Conservation (phyloP, 495 filamentous ascomycete genomes). For the Podospora comata region DNA sequence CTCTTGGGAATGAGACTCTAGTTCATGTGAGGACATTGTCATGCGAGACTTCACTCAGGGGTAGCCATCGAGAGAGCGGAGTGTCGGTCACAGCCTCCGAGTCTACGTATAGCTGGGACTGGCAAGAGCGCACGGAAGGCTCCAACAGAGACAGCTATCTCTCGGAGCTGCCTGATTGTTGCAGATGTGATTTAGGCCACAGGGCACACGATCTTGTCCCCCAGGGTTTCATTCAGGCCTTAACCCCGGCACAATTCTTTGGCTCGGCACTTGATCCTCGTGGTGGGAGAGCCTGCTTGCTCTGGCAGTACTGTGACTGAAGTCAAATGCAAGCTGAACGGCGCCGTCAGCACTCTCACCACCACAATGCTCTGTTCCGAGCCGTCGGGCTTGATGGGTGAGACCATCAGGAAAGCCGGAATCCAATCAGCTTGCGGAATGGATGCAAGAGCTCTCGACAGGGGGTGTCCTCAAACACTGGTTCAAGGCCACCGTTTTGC, state of each 20-base stretch:
- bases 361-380: slow-evolving; percentile 14
- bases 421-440: slow-evolving; percentile 11
- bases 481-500: neutral
- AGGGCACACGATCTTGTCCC: neutral
- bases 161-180: neutral
- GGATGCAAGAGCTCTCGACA: neutral
- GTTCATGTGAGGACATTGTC: slow-evolving; percentile 34
- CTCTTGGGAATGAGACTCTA: slow-evolving; percentile 18
- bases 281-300: slow-evolving; percentile 8
- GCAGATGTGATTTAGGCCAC: neutral
- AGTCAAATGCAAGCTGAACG: slow-evolving; percentile 22
- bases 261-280: slow-evolving; percentile 9
- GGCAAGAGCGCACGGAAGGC: neutral
- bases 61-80: slow-evolving; percentile 6
- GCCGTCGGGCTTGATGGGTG: slow-evolving; percentile 15
- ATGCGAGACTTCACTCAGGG: slow-evolving; percentile 24
- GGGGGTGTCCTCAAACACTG: neutral
- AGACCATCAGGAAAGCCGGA: neutral
- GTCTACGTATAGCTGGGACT: neutral
- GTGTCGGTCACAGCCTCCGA: slow-evolving; percentile 14
- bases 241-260: neutral
- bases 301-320: slow-evolving; percentile 23
- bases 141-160: neutral
- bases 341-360: slow-evolving; percentile 12
- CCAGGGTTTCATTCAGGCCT: slow-evolving; percentile 9